Evolutionary conservation across 495 filamentous ascomycete species (phyloP).

Genomic region (Niebla homalea): DNA sequence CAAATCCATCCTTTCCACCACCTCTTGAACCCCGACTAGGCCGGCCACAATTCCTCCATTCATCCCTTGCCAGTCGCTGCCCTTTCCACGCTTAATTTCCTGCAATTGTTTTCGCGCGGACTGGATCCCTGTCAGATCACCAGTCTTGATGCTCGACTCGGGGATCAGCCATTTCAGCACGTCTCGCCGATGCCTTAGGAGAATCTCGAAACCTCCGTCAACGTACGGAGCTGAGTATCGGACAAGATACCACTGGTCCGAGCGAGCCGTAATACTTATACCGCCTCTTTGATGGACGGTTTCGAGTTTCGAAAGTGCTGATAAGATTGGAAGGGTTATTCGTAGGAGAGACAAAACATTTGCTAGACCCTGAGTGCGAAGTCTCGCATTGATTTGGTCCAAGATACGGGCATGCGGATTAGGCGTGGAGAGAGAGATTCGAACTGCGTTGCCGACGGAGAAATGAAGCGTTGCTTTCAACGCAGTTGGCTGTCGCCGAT

Average conservation of each 20-base stretch:
- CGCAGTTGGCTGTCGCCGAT: slow-evolving; percentile 21
- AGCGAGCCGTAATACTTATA: slow-evolving; percentile 21
- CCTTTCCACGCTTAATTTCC: slow-evolving; percentile 28
- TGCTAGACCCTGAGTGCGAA: slow-evolving; percentile 42
- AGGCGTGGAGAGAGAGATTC: slow-evolving; percentile 37
- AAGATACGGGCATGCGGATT: slow-evolving; percentile 70
- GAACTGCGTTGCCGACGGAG: slow-evolving; percentile 18
- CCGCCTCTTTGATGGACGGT: slow-evolving; percentile 12
- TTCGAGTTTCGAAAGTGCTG: slow-evolving; percentile 41
- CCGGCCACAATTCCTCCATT: slow-evolving; percentile 31
- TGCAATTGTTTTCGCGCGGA: background rate
- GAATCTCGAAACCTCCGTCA: slow-evolving; percentile 27
- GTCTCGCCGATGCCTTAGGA: slow-evolving; percentile 20
- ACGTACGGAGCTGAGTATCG: slow-evolving; percentile 25
- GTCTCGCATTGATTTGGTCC: slow-evolving; percentile 44
- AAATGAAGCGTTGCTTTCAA: slow-evolving; percentile 27
- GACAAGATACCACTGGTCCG: slow-evolving; percentile 31
- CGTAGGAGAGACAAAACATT: slow-evolving; percentile 39
- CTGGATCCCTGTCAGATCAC: background rate
- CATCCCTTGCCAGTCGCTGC: slow-evolving; percentile 37
- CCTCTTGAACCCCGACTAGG: slow-evolving; percentile 28
- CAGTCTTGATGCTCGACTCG: slow-evolving; percentile 18
- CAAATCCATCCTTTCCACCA: slow-evolving; percentile 20
- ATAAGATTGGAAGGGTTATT: slow-evolving; percentile 55
- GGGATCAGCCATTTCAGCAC: slow-evolving; percentile 31